A percentile compares a stretch with the other conserved stretches of the same genome.
These are phyloP conservation scores for Helminthosporium solani DNA, from an alignment of 2,329 filamentous ascomycete genomes.

Conservation along the genomic window DNA sequence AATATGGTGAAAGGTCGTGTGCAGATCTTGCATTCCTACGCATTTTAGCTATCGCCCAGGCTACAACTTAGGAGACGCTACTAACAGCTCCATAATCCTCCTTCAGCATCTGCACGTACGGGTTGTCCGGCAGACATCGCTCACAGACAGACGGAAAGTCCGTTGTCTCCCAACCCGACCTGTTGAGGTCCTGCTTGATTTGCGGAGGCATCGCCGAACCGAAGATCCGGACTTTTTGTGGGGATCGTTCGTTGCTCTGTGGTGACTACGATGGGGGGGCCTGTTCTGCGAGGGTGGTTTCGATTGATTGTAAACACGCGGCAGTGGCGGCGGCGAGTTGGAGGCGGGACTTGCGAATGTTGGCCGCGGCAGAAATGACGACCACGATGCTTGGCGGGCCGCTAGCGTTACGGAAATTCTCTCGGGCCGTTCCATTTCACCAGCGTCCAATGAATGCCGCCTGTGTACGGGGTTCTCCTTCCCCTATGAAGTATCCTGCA, in stretches of 20 bases:
- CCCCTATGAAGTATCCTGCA: background rate
- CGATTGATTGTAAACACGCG: background rate
- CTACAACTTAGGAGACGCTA: slow-evolving; percentile 66
- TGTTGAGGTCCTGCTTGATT: slow-evolving; percentile 94
- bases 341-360: background rate
- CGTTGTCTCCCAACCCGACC: slow-evolving; percentile 93
- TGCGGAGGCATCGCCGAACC: slow-evolving; percentile 70
- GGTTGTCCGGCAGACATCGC: slow-evolving; percentile 91
- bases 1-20: slow-evolving; percentile 96
- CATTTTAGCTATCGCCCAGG: slow-evolving; percentile 65
- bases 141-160: slow-evolving; percentile 89
- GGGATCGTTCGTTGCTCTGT: slow-evolving; percentile 1
- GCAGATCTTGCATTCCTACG: slow-evolving; percentile 64
- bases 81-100: slow-evolving; percentile 90
- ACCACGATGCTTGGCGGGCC: background rate
- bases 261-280: background rate
- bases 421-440: background rate
- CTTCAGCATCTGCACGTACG: slow-evolving; percentile 98
- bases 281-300: background rate
- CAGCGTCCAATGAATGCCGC: slow-evolving; percentile 3
- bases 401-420: slow-evolving; percentile 3
- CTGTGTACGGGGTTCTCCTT: slow-evolving; percentile 3
- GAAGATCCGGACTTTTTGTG: slow-evolving; percentile 2
- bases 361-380: background rate
- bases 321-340: background rate